Base-by-base conservation (phyloP, 129 eudicot genomes). In the Chrysanthemum lavandulifolium region DNA sequence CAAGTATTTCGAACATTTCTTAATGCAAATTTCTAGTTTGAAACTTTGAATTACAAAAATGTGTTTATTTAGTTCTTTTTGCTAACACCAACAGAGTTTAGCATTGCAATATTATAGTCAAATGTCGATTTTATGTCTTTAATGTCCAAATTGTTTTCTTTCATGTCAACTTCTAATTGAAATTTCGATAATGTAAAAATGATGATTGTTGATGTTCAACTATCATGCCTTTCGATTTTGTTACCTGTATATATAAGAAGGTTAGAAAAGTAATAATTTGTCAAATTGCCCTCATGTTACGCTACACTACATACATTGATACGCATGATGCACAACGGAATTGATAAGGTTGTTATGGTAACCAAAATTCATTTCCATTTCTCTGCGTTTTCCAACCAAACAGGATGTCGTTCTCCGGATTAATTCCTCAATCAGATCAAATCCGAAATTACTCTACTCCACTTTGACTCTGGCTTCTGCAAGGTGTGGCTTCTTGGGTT, bases 401-500 rank as follows among this genome's bases (percentile, higher is more conserved):
- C n/a, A 55, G 19, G 60, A 55, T 6, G 1, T 15, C 10, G 19
- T 55, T 55, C 23, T 55, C 60, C 60, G 0, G 60, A 55, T 55
- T n/a, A 57, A 18, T 57, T 57, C 61, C 13, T 12, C 10, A 10
- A 14, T 55, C 61, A 57, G 19, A 8, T 4, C 62, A 57, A 57
- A 3, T 13, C 7, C 19, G 16, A 15, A 9, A 57, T 0, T 2
- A 15, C 13, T 25, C 29, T 18, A 12, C 2, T 18, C 31, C 29
- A 82, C 73, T 81, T 90, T 93, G 16, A 83, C 68, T 66, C 84
- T 81, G 84, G 71, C 78, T 36, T 82, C 96, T 52, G 88, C 96
- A 69, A 82, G 84, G 78, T 90, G 92, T 66, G 85, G 78, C 74
- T 88, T 90, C 61, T 84, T 85, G 58, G 98, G 97, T 72, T 93